Evolutionary conservation across 2,329 filamentous ascomycete species (phyloP), one percentile per base, ranked within the genome.

Genomic region (Alternaria rosae): DNA sequence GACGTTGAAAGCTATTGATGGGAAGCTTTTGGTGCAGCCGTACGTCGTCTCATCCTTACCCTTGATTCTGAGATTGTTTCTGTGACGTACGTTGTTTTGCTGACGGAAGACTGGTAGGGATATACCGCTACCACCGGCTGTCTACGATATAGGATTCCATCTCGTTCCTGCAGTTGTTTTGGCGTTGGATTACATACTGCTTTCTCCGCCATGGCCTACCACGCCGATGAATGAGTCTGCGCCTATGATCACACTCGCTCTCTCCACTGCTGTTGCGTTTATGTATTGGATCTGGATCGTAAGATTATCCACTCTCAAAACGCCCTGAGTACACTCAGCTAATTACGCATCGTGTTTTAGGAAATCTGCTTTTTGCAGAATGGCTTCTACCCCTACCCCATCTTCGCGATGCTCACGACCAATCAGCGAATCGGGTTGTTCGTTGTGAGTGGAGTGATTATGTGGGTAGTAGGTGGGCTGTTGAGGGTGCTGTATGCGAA

Each of bases 341-440:
- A n/a, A 60, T n/a, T 8, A 42, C 12, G 12, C n/a, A 13, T 21
- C 25, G n/a, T 41, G 9, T 4, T 11, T 11, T 13, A 61, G 58
- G 90, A 93, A 78, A 83, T 87, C 23, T 93, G 91, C 80, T 91
- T 87, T 70, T 83, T 83, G 45, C 82, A 86, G 61, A 93, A 93
- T 70, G 87, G 89, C 56, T 89, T 85, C 69, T 96, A 97, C 70
- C 93, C 93, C 0, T 97, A 97, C 78, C 93, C 94, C 1, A 85
- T 97, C 25, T 94, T 97, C 66, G 89, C 84, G 9, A 76, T 91
- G 45, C 81, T 96, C 43, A 85, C 83, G 52, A 91, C 88, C 0
- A 75, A 82, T 51, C 89, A 93, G 73, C 86, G 94, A 20, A 81
- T 89, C 9, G 80, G 86, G 0, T 82, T 97, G 10, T 97, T 96